Percentiles rank a stretch among this genome's conserved stretches.
Evolutionary conservation across 2,329 filamentous ascomycete species (phyloP).

Genomic region (Monilinia polystroma): DNA sequence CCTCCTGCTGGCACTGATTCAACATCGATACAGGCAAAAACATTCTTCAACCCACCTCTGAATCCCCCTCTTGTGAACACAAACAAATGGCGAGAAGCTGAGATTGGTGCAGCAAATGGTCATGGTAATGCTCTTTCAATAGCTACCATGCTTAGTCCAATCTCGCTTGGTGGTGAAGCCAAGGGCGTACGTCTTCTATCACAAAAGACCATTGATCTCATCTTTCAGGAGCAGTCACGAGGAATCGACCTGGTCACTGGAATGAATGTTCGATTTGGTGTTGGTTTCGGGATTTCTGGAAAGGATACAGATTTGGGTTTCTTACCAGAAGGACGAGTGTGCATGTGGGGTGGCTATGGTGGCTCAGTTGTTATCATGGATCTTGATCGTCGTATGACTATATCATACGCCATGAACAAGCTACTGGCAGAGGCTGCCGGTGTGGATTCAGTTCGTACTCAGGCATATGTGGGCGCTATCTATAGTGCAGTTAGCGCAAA

Average conservation of each 20-base stretch:
- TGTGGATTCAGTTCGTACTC: conserved; percentile 1
- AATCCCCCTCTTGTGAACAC: conserved; percentile 7
- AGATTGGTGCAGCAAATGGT: conserved; percentile 47
- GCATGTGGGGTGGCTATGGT: conserved; percentile 49
- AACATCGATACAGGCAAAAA: not conserved
- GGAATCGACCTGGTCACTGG: conserved; percentile 2
- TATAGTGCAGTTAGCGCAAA: conserved; percentile 9
- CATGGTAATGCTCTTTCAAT: conserved; percentile 48
- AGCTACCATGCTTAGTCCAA: conserved; percentile 30
- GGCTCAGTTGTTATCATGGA: conserved; percentile 48
- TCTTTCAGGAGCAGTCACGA: conserved; percentile 7
- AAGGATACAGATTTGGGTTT: conserved; percentile 20
- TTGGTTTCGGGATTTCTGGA: conserved; percentile 36
- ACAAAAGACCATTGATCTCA: conserved; percentile 10
- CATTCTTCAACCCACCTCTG: conserved; percentile 14
- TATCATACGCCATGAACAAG: conserved; percentile 49
- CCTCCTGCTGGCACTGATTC: not conserved
- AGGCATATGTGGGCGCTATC: conserved; percentile 19
- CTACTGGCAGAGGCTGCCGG: conserved; percentile 37
- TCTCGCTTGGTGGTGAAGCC: conserved; percentile 4
- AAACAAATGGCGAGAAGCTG: conserved; percentile 40
- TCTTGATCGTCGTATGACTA: conserved; percentile 44
- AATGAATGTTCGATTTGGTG: not conserved
- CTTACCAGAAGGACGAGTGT: conserved; percentile 40
- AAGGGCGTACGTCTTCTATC: not conserved